These are phyloP conservation scores for Penicillium sp. DNA, from an alignment of 2,329 filamentous ascomycete genomes.

Conservation along the genomic window DNA sequence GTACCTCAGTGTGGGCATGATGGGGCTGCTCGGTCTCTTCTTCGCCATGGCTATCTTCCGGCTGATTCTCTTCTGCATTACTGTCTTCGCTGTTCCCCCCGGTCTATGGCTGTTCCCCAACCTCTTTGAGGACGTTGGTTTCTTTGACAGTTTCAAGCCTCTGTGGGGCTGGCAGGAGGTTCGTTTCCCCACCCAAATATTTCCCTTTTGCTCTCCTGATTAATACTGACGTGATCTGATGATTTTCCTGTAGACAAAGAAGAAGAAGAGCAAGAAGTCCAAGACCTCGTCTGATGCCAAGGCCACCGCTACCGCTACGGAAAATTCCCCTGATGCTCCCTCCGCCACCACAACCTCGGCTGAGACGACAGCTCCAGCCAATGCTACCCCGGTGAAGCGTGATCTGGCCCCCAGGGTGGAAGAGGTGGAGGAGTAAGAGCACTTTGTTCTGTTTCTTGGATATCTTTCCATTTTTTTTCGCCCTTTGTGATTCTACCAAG, in stretches of 20 bases:
- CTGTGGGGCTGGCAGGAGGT: slow-evolving; percentile 99
- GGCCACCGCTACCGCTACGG: slow-evolving; percentile 5
- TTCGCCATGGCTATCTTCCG: slow-evolving; percentile 97
- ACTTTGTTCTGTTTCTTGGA: neutral
- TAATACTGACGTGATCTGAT: neutral
- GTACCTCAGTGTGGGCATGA: slow-evolving; percentile 92
- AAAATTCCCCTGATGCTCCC: slow-evolving; percentile 13
- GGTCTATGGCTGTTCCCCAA: slow-evolving; percentile 99
- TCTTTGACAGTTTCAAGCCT: slow-evolving; percentile 94
- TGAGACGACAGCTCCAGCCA: slow-evolving; percentile 30
- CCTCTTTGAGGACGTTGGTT: slow-evolving; percentile 95
- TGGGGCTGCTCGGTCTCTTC: slow-evolving; percentile 85
- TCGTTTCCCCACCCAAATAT: slow-evolving; percentile 26
- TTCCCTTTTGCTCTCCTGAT: neutral
- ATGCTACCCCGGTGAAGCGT: slow-evolving; percentile 30
- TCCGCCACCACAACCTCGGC: slow-evolving; percentile 33
- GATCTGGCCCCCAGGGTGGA: slow-evolving; percentile 42
- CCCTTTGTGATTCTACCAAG: neutral
- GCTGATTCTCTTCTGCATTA: slow-evolving; percentile 87
- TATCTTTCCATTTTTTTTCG: neutral
- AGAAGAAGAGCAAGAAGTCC: slow-evolving; percentile 38
- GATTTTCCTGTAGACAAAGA: slow-evolving; percentile 15
- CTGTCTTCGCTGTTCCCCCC: slow-evolving; percentile 75
- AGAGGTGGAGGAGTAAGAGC: slow-evolving; percentile 37
- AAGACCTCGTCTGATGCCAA: slow-evolving; percentile 10